Conservation (phyloP, 2,329 filamentous ascomycete genomes). For the Aspergillus pseudoviridinutans region DNA sequence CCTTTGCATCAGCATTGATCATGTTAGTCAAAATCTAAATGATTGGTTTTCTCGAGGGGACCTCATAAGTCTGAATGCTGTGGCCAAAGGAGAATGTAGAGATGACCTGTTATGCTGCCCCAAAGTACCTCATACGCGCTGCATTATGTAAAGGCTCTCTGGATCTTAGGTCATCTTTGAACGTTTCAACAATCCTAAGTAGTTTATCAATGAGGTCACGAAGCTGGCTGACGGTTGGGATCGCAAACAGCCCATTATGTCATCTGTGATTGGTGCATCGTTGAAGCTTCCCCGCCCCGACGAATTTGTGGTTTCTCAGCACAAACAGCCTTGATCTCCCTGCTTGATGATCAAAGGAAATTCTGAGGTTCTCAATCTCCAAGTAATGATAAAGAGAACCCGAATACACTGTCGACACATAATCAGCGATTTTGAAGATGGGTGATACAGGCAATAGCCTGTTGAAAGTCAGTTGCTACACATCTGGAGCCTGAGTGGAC, state of each 20-base stretch:
- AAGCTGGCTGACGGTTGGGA: not conserved
- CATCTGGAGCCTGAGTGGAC: not conserved
- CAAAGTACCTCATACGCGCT: not conserved
- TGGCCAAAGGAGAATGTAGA: not conserved
- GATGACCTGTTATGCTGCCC: not conserved
- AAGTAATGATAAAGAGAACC: conserved; percentile 1
- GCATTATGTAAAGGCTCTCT: not conserved
- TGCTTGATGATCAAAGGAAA: not conserved
- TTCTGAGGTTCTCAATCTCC: not conserved
- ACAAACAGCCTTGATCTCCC: not conserved
- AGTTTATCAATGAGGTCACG: not conserved
- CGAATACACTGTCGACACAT: conserved; percentile 1
- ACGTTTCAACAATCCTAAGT: not conserved
- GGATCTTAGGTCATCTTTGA: not conserved
- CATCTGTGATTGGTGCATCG: not conserved
- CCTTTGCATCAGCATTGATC: no score
- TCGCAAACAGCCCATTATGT: not conserved
- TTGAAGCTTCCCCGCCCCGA: conserved; percentile 1
- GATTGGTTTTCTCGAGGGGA: not conserved
- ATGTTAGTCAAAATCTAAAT: no score
- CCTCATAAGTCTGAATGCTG: not conserved
- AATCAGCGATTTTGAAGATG: conserved; percentile 10
- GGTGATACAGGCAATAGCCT: conserved; percentile 4
- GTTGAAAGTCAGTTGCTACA: conserved; percentile 4
- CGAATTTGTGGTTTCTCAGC: not conserved